Evolutionary conservation across 2,329 filamentous ascomycete genomes (phyloP).

Genomic region (Penicillium sp.): DNA sequence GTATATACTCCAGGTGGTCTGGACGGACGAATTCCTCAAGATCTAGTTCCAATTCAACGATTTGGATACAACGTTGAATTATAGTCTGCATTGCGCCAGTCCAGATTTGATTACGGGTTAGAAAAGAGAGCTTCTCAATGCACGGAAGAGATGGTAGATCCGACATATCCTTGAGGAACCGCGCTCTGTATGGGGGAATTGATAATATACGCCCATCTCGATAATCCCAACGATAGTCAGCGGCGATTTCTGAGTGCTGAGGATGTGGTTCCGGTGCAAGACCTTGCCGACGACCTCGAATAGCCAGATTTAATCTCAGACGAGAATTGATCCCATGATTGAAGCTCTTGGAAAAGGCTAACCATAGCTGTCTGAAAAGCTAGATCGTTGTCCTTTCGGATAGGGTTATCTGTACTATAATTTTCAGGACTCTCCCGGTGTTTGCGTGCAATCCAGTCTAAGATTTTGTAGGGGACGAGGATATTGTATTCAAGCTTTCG

Average conservation of each 20-base stretch:
- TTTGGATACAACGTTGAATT: background rate
- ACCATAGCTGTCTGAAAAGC: conserved; percentile 4
- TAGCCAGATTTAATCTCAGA: conserved; percentile 2
- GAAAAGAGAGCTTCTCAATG: conserved; percentile 4
- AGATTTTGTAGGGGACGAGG: conserved; percentile 7
- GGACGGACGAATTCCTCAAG: conserved; percentile 6
- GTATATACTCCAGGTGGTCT: conserved; percentile 6
- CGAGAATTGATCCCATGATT: conserved; percentile 6
- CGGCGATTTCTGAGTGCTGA: background rate
- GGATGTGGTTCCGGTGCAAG: conserved; percentile 14
- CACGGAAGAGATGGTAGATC: conserved; percentile 4
- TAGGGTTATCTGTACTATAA: conserved; percentile 8
- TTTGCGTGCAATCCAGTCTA: conserved; percentile 8
- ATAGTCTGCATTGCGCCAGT: background rate
- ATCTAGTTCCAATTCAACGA: conserved; percentile 2
- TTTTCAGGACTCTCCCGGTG: background rate
- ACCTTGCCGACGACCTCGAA: conserved; percentile 1
- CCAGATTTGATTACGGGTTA: conserved; percentile 3
- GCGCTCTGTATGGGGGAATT: conserved; percentile 14
- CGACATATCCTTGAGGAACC: conserved; percentile 6
- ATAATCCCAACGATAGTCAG: background rate
- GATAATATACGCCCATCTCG: background rate
- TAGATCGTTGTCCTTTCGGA: conserved; percentile 11
- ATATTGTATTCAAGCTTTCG: conserved; percentile 9
- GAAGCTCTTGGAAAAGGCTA: conserved; percentile 5